These are phyloP conservation scores for Leucocoprinus birnbaumii DNA, from an alignment of 768 basidiomycete species.

Conservation along the genomic window DNA sequence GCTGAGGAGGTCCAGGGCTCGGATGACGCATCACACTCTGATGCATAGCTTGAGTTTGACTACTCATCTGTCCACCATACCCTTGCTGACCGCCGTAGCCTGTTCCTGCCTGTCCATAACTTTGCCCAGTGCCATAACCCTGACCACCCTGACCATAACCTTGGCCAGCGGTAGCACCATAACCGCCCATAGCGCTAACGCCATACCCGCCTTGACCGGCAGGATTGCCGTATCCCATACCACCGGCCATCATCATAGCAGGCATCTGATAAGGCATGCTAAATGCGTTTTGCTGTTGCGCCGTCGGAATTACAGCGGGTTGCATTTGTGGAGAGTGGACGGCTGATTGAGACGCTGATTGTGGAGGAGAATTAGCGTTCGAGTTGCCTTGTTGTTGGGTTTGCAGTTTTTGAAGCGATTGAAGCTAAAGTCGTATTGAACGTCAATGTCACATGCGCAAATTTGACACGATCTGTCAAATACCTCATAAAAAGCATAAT, in stretches of 20 bases:
- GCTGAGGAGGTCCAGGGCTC: constrained; percentile 49
- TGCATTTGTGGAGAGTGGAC: constrained; percentile 38
- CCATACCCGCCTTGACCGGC: constrained; percentile 9
- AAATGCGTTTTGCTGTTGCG: constrained; percentile 37
- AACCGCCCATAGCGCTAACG: constrained; percentile 12
- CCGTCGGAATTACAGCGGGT: constrained; percentile 22
- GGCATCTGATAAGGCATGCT: constrained; percentile 58
- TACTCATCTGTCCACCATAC: constrained; percentile 21
- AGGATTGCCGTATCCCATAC: constrained; percentile 10
- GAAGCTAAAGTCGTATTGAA: constrained; percentile 47
- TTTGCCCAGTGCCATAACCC: constrained; percentile 23
- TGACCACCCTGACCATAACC: constrained; percentile 50
- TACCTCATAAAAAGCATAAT: constrained; percentile 91
- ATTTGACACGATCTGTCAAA: constrained; percentile 15
- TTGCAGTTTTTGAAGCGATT: constrained; percentile 78
- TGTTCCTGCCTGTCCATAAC: constrained; percentile 27
- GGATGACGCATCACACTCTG: constrained; percentile 84
- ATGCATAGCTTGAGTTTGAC: constrained; percentile 75
- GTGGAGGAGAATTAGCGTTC: constrained; percentile 35
- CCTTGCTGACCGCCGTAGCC: constrained; percentile 18
- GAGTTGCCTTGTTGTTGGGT: constrained; percentile 24
- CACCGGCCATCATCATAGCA: constrained; percentile 57
- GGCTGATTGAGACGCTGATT: constrained; percentile 28
- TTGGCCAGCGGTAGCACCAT: constrained; percentile 26
- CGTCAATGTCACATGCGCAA: not conserved